Evolutionary conservation across 306 rosid species (phyloP), one percentile per base, ranked within the genome.

Genomic region (Castanea sativa): DNA sequence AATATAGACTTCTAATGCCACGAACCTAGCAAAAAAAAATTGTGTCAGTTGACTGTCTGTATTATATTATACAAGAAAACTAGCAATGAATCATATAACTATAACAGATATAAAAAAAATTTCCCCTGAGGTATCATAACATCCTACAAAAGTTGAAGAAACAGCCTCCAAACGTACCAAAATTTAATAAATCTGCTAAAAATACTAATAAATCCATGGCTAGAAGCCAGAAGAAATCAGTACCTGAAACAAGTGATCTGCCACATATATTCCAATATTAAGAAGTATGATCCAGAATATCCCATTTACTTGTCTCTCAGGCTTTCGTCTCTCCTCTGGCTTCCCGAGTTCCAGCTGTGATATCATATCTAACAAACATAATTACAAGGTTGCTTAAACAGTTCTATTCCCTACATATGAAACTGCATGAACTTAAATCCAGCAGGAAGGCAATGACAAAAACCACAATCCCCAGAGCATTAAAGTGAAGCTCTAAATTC

Each of bases 201-300:
- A 18, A 3, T 38, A 19, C 7, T n/a, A 68, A 68, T 19, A 68
- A 68, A 35, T 68, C 55, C 55, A 64, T 49, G 41, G 13, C 30
- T 51, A 30, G 32, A 14, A 69, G 14, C 55, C 16, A 43, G 5
- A 15, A 68, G 25, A 76, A 76, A 57, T 57, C 49, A 70, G 38
- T 75, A 86, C 99, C 97, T 83, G 93, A 67, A 93, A 89, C 38
- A 91, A 76, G 76, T 95, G 97, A 88, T 95, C 99, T 1, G 97
- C 93, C 5, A 89, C 78, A 68, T 79, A 95, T 73, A 92, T 67
- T 51, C 92, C 99, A 78, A 95, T 84, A 76, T 91, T 92, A 43
- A 90, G 88, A 78, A 95, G 96, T 73, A 95, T 73, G 78, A 95
- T 79, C 98, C 97, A 95, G 83, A 93, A 93, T 85, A 95, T 93